Evolutionary conservation across 495 filamentous ascomycete species (phyloP).

Genomic region (Emericellopsis terricola): DNA sequence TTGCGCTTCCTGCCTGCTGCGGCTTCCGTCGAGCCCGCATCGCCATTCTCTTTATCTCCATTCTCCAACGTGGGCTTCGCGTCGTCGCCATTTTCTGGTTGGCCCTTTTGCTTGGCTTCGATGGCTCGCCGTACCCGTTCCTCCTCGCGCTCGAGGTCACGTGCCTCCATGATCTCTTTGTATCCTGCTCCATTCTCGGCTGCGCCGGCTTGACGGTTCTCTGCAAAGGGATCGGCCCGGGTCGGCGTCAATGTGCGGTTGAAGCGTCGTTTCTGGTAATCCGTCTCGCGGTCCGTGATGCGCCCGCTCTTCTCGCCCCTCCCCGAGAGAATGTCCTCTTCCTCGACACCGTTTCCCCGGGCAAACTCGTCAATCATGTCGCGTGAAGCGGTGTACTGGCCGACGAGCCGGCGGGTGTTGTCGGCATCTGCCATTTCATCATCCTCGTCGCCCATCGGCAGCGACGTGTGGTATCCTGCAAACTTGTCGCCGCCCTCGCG

Average conservation of each 20-base stretch:
- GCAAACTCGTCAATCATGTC: conserved; percentile 92
- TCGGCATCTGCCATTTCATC: conserved; percentile 66
- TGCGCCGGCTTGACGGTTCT: conserved; percentile 48
- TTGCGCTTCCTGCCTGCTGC: conserved; percentile 61
- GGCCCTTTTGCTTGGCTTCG: conserved; percentile 40
- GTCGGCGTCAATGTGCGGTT: conserved; percentile 77
- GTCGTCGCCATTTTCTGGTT: conserved; percentile 41
- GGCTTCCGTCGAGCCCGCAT: conserved; percentile 48
- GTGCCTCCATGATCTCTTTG: conserved; percentile 75
- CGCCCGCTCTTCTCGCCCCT: conserved; percentile 70
- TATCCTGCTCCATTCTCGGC: conserved; percentile 52
- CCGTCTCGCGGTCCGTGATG: conserved; percentile 83
- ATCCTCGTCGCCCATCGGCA: conserved; percentile 72
- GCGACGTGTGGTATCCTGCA: conserved; percentile 78
- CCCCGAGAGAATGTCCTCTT: conserved; percentile 76
- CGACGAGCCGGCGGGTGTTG: conserved; percentile 62
- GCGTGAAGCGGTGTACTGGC: conserved; percentile 88
- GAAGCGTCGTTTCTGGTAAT: conserved; percentile 92
- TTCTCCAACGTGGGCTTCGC: conserved; percentile 51
- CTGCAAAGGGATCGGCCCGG: conserved; percentile 74
- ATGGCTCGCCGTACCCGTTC: conserved; percentile 71
- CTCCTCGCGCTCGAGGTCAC: conserved; percentile 89
- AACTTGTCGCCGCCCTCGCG: conserved; percentile 64
- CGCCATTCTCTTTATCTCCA: conserved; percentile 51
- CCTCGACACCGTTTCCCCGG: conserved; percentile 63